Conservation (phyloP, 2,329 filamentous ascomycete genomes). For the Teratosphaeriaceae sp. region DNA sequence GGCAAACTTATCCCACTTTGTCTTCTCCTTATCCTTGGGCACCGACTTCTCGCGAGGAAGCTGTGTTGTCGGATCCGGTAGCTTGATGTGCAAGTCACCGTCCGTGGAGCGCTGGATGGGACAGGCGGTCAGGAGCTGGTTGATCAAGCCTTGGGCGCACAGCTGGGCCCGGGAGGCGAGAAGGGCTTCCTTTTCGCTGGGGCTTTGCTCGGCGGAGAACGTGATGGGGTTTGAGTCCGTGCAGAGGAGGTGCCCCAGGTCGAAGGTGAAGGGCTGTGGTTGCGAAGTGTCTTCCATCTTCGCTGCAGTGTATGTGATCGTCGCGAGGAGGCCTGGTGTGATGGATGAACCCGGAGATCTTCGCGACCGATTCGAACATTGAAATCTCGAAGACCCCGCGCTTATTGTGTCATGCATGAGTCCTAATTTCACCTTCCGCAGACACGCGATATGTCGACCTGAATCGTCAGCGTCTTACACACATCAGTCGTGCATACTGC, state of each 20-base stretch:
- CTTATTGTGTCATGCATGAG: background rate
- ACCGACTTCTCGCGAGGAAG: slow-evolving; percentile 90
- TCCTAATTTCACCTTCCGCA: too few species aligned
- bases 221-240: slow-evolving; percentile 79
- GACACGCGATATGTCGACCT: too few species aligned
- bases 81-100: slow-evolving; percentile 60
- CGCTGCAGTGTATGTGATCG: background rate
- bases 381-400: background rate
- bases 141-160: slow-evolving; percentile 84
- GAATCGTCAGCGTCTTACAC: too few species aligned
- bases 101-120: slow-evolving; percentile 62
- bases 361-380: too few species aligned
- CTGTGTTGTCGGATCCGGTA: slow-evolving; percentile 62
- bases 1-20: slow-evolving; percentile 95
- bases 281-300: slow-evolving; percentile 30
- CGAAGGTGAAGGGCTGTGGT: slow-evolving; percentile 85
- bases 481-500: too few species aligned
- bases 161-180: slow-evolving; percentile 74
- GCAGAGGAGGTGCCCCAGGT: slow-evolving; percentile 79
- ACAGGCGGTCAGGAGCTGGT: slow-evolving; percentile 88
- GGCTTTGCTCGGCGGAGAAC: slow-evolving; percentile 32
- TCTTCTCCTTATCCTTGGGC: slow-evolving; percentile 71
- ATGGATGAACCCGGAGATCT: too few species aligned
- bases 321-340: background rate
- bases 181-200: slow-evolving; percentile 51